Evolutionary conservation across 345 rosid species (phyloP).

Genomic region (Ailanthus altissimus): DNA sequence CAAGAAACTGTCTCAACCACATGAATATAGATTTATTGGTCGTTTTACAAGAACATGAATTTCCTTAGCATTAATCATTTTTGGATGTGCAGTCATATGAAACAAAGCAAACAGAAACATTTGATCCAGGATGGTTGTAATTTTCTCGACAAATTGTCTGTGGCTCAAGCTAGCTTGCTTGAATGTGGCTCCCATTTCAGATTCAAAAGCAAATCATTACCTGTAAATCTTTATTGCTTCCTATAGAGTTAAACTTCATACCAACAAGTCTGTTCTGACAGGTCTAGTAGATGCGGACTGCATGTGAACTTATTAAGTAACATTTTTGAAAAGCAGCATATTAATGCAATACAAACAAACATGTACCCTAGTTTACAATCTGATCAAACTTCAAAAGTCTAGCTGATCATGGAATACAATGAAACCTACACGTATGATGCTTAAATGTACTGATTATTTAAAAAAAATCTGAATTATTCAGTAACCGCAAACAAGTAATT

Average conservation of each 20-base stretch:
- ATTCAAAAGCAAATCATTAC: not conserved
- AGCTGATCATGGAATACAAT: no score
- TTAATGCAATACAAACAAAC: not conserved
- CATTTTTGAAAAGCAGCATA: not conserved
- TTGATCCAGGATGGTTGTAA: not conserved
- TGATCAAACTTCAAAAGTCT: not conserved
- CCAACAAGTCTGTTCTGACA: not conserved
- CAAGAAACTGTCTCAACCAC: not conserved
- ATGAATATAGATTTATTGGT: not conserved
- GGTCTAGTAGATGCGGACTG: not conserved
- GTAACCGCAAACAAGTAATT: not conserved
- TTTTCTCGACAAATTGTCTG: not conserved
- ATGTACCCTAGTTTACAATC: not conserved
- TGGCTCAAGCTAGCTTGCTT: not conserved
- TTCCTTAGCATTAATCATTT: not conserved
- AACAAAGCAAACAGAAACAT: not conserved
- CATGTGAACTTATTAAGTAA: not conserved
- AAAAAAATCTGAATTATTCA: not conserved
- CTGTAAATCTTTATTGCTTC: not conserved
- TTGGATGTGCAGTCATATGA: not conserved
- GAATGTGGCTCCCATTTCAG: no score
- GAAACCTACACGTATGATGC: not conserved
- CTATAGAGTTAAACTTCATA: not conserved
- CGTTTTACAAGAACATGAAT: not conserved
- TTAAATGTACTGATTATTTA: not conserved